Evolutionary conservation across 768 basidiomycete species (phyloP), one percentile per base, ranked within the genome.

Genomic region (Dentipellis sp.): DNA sequence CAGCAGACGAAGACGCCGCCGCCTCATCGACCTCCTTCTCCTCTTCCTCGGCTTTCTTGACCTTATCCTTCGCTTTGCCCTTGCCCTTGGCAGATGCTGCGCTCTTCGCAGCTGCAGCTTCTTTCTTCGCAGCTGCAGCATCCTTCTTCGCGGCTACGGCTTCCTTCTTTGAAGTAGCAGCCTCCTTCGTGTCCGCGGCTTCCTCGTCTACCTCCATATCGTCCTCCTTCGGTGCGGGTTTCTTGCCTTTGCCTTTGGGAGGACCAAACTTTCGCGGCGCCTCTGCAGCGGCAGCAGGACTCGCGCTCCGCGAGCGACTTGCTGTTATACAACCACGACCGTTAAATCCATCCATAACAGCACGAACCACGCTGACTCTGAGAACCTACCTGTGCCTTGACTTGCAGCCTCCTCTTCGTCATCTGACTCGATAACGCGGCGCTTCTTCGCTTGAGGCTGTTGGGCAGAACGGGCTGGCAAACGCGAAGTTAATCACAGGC

Each of bases 351-450:
- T 11, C 11, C 7, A 16, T 9, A 5, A 38, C n/a, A 14, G 21
- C 48, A 22, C 16, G 2, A 21, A 49, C 12, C 47, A 21, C 29
- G 29, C 29, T 29, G 29, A 29, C 29, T 6, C 29, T 29, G n/a
- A n/a, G n/a, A 16, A 29, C 48, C 14, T 22, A 17, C n/a, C 22
- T 29, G 7, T 29, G 50, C 21, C 37, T 36, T 22, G 10, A 19
- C n/a, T 37, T 40, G 29, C 52, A 9, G 6, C 37, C 35, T 53
- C 59, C 7, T 72, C 67, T 42, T 81, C 83, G 19, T 82, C 78
- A 35, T 82, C 82, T 0, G 81, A 83, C 35, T 78, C 71, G 5
- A 78, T 62, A 23, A 83, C 74, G 55, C 76, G 76, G 50, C 82
- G 70, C 63, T 74, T 79, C 68, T 86, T 85, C 7, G 69, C 37